Evolutionary conservation across 2,329 filamentous ascomycete species (phyloP).

Genomic region (Colletotrichum scovillei): DNA sequence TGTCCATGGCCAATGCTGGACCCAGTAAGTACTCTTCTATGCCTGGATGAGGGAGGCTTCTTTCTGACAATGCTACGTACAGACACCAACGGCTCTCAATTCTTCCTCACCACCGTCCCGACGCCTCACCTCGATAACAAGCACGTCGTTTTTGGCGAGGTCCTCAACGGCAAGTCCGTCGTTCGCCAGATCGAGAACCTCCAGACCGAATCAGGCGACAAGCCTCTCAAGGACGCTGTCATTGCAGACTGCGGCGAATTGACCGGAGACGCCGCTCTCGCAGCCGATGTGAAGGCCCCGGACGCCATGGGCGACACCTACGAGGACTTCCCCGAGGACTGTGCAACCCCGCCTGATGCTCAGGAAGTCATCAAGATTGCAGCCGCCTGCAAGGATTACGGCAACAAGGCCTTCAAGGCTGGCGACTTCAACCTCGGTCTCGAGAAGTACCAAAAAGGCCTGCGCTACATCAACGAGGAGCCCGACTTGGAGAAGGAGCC

Average conservation of each 20-base stretch:
- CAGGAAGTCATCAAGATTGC: conserved; percentile 81
- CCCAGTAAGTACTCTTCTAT: conserved; percentile 69
- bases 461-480: conserved; percentile 90
- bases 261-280: conserved; percentile 74
- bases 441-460: conserved; percentile 93
- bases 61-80: conserved; percentile 24
- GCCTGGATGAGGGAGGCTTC: neutral
- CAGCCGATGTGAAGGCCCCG: conserved; percentile 74
- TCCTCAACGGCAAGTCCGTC: conserved; percentile 91
- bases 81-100: conserved; percentile 97
- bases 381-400: conserved; percentile 87
- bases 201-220: conserved; percentile 79
- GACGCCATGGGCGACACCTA: conserved; percentile 90
- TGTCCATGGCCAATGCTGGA: conserved; percentile 98
- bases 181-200: conserved; percentile 92
- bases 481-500: conserved; percentile 79
- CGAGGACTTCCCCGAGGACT: conserved; percentile 96
- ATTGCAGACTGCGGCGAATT: conserved; percentile 91
- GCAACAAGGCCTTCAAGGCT: conserved; percentile 91
- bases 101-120: conserved; percentile 96
- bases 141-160: conserved; percentile 97
- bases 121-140: conserved; percentile 96
- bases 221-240: conserved; percentile 77
- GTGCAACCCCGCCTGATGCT: conserved; percentile 71
- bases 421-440: conserved; percentile 77